Conservation (phyloP, 352 stramenopile species). For the Pythium aquatile region DNA sequence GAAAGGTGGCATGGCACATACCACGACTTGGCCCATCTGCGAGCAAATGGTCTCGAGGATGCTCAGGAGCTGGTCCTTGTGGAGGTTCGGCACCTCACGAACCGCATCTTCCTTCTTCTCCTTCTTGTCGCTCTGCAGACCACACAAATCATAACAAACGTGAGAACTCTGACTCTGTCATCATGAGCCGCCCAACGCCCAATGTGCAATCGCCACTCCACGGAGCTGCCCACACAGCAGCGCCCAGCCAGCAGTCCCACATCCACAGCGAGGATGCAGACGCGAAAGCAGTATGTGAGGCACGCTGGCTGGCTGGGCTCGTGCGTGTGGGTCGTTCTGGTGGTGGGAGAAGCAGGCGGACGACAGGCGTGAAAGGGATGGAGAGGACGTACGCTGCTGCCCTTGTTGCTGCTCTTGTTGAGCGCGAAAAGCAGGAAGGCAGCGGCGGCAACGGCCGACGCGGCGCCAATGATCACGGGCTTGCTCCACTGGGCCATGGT, state of each 20-base stretch:
- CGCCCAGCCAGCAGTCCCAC: not conserved
- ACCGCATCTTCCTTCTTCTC: constrained; percentile 57
- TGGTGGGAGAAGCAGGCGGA: not conserved
- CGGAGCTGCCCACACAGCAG: not conserved
- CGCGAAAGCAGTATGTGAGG: not conserved
- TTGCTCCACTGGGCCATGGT: constrained; percentile 81
- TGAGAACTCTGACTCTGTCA: not conserved
- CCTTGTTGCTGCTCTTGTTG: constrained; percentile 33
- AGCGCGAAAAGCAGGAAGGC: constrained; percentile 60
- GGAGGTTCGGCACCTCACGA: constrained; percentile 77
- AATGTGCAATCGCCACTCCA: not conserved
- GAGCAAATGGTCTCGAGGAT: constrained; percentile 88
- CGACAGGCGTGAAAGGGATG: not conserved
- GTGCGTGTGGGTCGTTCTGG: constrained; percentile 7
- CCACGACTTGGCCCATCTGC: constrained; percentile 88
- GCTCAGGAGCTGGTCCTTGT: constrained; percentile 86
- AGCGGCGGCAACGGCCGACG: constrained; percentile 58
- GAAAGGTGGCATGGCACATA: constrained; percentile 32
- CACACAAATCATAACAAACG: not conserved
- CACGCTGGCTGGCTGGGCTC: not conserved
- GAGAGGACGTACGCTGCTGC: constrained; percentile 32
- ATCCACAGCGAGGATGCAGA: not conserved
- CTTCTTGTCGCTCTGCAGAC: constrained; percentile 48
- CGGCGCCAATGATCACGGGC: constrained; percentile 70
- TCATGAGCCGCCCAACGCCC: not conserved